Percentiles rank a stretch among this genome's conserved stretches.
These are phyloP conservation scores for Triticum turgidum DNA, from an alignment of 176 grass and related monocot genomes.

Conservation along the genomic window DNA sequence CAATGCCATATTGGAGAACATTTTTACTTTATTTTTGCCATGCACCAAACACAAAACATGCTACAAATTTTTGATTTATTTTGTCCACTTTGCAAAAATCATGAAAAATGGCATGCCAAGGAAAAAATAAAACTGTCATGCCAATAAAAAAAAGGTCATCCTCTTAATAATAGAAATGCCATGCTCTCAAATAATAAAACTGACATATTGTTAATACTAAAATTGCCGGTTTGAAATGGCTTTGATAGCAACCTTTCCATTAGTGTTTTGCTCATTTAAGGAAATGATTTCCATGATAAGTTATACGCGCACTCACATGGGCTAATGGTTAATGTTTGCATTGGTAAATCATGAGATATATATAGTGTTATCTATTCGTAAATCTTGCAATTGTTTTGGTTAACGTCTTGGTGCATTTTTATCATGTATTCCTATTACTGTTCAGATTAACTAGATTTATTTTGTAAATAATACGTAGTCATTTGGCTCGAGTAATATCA, in stretches of 20 bases:
- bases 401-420: background rate
- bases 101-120: too few relatives aligned
- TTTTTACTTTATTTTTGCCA: too few relatives aligned
- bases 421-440: background rate
- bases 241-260: conserved; percentile 31
- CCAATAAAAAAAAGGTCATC: too few relatives aligned
- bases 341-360: conserved; percentile 17
- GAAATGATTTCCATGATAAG: conserved; percentile 27
- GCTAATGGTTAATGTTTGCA: background rate
- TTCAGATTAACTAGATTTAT: background rate
- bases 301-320: background rate
- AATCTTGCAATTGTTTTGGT: background rate
- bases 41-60: too few relatives aligned
- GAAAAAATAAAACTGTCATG: too few relatives aligned
- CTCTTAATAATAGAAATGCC: too few relatives aligned
- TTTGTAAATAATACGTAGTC: background rate
- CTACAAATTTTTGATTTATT: too few relatives aligned
- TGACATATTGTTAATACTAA: too few relatives aligned
- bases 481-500: background rate
- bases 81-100: rapidly evolving
- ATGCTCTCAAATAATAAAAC: too few relatives aligned
- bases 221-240: background rate
- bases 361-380: background rate
- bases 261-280: conserved; percentile 33
- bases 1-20: too few relatives aligned